Base-by-base conservation (phyloP, 805 yeast genomes). In the Saccharomycopsis schoenii region DNA sequence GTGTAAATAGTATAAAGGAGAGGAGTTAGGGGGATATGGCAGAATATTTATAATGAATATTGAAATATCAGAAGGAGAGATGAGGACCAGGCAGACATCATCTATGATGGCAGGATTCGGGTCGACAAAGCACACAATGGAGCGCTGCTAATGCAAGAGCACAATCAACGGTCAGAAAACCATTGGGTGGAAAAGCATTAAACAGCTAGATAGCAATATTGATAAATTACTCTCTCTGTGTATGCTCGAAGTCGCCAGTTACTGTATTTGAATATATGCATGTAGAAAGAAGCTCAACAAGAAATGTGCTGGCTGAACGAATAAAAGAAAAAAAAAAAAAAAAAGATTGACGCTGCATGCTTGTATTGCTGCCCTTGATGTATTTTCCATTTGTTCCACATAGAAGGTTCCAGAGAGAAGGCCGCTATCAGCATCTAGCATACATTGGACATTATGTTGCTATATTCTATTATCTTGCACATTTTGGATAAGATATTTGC, bases 201-300 rank as follows among this genome's bases (percentile, higher is more conserved):
- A 29, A 47, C 34, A 24, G 21, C 21, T 21, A 21, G 52, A 47
- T 24, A 47, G 52, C 52, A 47, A 47, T 47, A 47, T 19, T 47
- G n/a, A 47, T 10, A 47, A 47, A 47, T 47, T 2, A 21, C 34
- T 47, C 34, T 21, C 24, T 21, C 3, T 19, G n/a, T 42, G 34
- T 29, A 29, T 29, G 34, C 34, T 29, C 34, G 34, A 29, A 29
- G 3, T 29, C 34, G 34, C 34, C 50, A 42, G 25, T 21, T 24
- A 47, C 52, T 47, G 34, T 21, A 47, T 47, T 47, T 47, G 52
- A 47, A 47, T 47, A 47, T 47, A 47, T 47, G 52, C 52, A 47
- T 47, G 25, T 47, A 47, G 52, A 47, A 47, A 47, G 52, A 56
- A 47, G 21, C 21, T 21, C 52, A 47, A 47, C 52, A 47, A 21